A percentile compares a stretch with the other conserved stretches of the same genome.
Evolutionary conservation across 805 yeast genomes (phyloP).

Genomic region (Saccharomyces mikatae): DNA sequence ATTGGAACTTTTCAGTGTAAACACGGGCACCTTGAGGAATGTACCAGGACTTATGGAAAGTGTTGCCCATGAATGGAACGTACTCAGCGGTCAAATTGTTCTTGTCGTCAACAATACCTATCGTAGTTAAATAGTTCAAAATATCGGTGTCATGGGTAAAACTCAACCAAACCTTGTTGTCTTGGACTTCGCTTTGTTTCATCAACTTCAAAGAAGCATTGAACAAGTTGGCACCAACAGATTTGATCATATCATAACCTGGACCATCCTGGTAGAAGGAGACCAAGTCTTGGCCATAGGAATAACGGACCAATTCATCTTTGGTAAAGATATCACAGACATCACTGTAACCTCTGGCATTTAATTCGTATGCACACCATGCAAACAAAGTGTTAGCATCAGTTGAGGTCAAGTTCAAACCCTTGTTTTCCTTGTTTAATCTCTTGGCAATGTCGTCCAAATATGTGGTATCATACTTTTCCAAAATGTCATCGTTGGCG

Average conservation of each 20-base stretch:
- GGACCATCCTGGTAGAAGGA: slow-evolving; percentile 57
- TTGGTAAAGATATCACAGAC: slow-evolving; percentile 63
- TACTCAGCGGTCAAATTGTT: slow-evolving; percentile 37
- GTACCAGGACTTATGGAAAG: slow-evolving; percentile 42
- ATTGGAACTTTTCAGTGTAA: slow-evolving; percentile 41
- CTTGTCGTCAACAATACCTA: slow-evolving; percentile 42
- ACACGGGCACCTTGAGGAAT: slow-evolving; percentile 54
- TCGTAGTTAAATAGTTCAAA: slow-evolving; percentile 51
- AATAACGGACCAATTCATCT: slow-evolving; percentile 56
- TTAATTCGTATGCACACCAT: slow-evolving; percentile 70
- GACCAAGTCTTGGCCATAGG: slow-evolving; percentile 51
- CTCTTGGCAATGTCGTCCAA: slow-evolving; percentile 49
- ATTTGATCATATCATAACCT: slow-evolving; percentile 49
- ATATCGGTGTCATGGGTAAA: slow-evolving; percentile 72
- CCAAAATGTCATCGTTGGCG: slow-evolving; percentile 10
- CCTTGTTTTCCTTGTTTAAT: slow-evolving; percentile 47
- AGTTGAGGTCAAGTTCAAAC: slow-evolving; percentile 40
- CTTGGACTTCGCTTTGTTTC: slow-evolving; percentile 41
- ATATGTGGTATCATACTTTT: slow-evolving; percentile 29
- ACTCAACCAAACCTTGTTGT: slow-evolving; percentile 52
- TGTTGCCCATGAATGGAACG: slow-evolving; percentile 37
- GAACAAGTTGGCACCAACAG: slow-evolving; percentile 55
- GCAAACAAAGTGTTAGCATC: slow-evolving; percentile 50
- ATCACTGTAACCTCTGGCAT: slow-evolving; percentile 56
- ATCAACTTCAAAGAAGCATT: slow-evolving; percentile 44